These are phyloP conservation scores for Mycena capillaripes DNA, from an alignment of 768 basidiomycete genomes.

Conservation along the genomic window DNA sequence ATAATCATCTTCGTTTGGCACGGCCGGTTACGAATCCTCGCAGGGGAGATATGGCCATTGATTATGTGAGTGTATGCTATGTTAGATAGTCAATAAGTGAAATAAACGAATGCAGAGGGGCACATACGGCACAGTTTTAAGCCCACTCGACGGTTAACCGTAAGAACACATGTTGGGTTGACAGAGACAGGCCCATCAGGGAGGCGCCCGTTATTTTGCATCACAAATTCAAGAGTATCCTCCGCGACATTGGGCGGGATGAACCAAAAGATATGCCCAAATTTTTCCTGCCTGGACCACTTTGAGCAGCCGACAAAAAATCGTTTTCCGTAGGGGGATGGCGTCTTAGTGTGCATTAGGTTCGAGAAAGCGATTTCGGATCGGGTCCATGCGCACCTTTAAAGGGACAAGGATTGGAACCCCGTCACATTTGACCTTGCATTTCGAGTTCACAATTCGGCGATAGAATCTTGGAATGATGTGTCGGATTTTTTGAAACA, in stretches of 20 bases:
- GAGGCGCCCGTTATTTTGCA: slow-evolving; percentile 15
- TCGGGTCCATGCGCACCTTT: neutral
- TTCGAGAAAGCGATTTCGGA: neutral
- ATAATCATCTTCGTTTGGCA: slow-evolving; percentile 11
- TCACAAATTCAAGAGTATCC: neutral
- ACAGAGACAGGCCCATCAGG: neutral
- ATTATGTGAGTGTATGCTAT: slow-evolving; percentile 8
- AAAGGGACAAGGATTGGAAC: neutral
- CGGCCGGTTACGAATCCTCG: neutral
- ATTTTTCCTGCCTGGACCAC: neutral
- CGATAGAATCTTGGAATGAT: slow-evolving; percentile 11
- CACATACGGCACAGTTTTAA: slow-evolving; percentile 14
- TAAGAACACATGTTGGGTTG: slow-evolving; percentile 1
- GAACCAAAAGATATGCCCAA: neutral
- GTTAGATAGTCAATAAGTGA: neutral
- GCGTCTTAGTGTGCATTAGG: neutral
- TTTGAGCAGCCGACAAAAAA: slow-evolving; percentile 23
- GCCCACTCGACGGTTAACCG: slow-evolving; percentile 14
- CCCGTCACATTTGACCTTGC: slow-evolving; percentile 20
- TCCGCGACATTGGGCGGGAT: slow-evolving; percentile 8
- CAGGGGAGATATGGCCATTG: neutral
- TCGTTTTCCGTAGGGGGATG: neutral
- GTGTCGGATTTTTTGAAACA: neutral
- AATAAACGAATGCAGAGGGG: neutral
- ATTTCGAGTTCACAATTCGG: neutral